phyloP scores from a whole-genome alignment of 371 early-diverging fungal species.

The Basidiobolus meristosporus region DNA sequence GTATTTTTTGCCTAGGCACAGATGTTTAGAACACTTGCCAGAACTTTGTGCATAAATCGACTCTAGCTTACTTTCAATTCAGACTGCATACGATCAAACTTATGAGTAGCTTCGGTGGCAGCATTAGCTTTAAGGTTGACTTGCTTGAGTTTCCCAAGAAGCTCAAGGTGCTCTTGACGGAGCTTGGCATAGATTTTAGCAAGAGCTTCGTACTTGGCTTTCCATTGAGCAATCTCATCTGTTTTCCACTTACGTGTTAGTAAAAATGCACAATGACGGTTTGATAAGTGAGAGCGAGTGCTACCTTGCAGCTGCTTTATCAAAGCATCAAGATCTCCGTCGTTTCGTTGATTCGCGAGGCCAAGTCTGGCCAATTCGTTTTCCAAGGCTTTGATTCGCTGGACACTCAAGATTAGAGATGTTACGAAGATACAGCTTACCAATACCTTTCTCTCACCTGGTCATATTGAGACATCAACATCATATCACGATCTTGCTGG shows the following conservation, averaged over 20 bases:
- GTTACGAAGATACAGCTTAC: background rate
- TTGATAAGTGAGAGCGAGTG: background rate
- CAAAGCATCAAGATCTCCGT: constrained; percentile 50
- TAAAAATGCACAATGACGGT: background rate
- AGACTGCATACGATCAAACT: constrained; percentile 53
- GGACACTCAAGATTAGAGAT: constrained; percentile 3
- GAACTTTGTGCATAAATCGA: background rate
- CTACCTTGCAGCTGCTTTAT: constrained; percentile 57
- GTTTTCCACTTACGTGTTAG: too few relatives aligned
- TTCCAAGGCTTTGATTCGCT: constrained; percentile 51
- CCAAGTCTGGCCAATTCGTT: constrained; percentile 60
- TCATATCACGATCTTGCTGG: constrained; percentile 67
- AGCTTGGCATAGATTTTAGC: constrained; percentile 90
- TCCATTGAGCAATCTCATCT: constrained; percentile 68
- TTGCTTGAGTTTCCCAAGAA: constrained; percentile 70
- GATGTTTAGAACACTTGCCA: background rate
- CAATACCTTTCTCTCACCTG: constrained; percentile 14
- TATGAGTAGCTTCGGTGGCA: constrained; percentile 51
- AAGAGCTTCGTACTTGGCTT: constrained; percentile 76
- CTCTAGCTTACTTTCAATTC: constrained; percentile 34
- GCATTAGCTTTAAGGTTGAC: constrained; percentile 62
- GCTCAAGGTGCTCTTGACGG: constrained; percentile 87
- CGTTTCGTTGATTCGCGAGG: constrained; percentile 38
- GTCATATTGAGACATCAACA: constrained; percentile 68
- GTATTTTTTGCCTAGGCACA: constrained; percentile 39